A percentile compares a stretch with the other conserved stretches of the same genome.
Evolutionary conservation across 768 basidiomycete genomes (phyloP).

Genomic region (Collybiopsis luxurians): DNA sequence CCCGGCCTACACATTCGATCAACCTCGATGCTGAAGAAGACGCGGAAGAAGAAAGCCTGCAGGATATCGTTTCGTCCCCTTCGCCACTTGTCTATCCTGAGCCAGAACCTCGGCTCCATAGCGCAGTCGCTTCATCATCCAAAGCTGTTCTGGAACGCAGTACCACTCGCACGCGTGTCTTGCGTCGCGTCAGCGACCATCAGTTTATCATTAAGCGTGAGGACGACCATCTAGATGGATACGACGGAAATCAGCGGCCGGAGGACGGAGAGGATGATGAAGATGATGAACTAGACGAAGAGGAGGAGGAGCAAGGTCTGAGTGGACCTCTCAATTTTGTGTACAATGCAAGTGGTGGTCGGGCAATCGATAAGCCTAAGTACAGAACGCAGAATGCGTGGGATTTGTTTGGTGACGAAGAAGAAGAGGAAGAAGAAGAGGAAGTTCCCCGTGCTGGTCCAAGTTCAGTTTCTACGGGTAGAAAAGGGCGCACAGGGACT

Average conservation of each 20-base stretch:
- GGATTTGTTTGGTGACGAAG: not conserved
- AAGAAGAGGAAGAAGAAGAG: not conserved
- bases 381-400: not conserved
- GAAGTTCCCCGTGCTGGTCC: not conserved
- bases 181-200: not conserved
- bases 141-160: not conserved
- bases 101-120: not conserved
- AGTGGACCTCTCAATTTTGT: not conserved
- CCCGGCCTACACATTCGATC: no score
- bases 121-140: not conserved
- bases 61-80: not conserved
- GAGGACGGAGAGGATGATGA: not conserved
- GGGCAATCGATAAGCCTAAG: not conserved
- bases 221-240: not conserved
- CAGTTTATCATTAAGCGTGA: not conserved
- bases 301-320: not conserved
- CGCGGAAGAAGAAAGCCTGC: not conserved
- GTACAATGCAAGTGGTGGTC: not conserved
- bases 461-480: not conserved
- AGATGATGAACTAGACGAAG: not conserved
- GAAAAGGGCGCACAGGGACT: not conserved
- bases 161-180: not conserved
- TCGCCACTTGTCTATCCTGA: slow-evolving; percentile 1
- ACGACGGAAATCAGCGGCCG: not conserved
- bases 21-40: not conserved